Percentiles rank a stretch among this genome's conserved stretches.
These are phyloP conservation scores for Claviceps pusilla DNA, from an alignment of 2,329 filamentous ascomycete species.

Conservation along the genomic window DNA sequence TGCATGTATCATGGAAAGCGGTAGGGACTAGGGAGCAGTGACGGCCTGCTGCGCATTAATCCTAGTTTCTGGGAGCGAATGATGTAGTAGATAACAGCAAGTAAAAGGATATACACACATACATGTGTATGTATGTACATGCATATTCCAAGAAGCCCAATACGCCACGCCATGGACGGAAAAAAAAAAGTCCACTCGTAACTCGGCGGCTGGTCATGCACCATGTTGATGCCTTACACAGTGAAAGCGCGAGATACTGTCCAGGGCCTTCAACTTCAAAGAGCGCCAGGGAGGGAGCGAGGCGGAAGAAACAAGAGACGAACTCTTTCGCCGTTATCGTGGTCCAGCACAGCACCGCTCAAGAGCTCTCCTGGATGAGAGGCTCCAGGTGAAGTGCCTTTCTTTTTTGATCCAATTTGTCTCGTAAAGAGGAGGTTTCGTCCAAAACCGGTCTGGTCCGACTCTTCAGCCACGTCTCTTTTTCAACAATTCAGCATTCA, in stretches of 20 bases:
- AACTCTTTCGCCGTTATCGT: not conserved
- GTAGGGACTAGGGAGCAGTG: not conserved
- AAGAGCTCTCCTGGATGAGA: not conserved
- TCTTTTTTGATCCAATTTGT: not conserved
- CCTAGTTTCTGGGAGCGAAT: not conserved
- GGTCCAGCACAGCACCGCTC: not conserved
- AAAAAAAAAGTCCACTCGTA: not conserved
- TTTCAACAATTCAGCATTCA: not conserved
- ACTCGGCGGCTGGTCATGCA: not conserved
- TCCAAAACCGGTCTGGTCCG: not conserved
- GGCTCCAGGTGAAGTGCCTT: not conserved
- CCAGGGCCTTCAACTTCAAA: too few relatives aligned
- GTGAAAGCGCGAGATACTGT: too few relatives aligned
- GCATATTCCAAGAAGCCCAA: not conserved
- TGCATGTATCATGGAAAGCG: not conserved
- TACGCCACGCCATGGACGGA: not conserved
- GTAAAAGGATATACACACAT: not conserved
- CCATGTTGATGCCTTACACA: not conserved
- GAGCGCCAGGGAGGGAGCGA: too few relatives aligned
- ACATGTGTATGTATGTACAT: too few relatives aligned
- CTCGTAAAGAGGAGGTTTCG: not conserved
- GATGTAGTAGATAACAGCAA: not conserved
- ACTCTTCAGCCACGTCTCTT: not conserved
- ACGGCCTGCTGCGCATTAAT: not conserved
- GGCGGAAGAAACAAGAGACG: not conserved